phyloP scores from a whole-genome alignment of 2,329 filamentous ascomycete species.

The Dothiorella sarmentorum region DNA sequence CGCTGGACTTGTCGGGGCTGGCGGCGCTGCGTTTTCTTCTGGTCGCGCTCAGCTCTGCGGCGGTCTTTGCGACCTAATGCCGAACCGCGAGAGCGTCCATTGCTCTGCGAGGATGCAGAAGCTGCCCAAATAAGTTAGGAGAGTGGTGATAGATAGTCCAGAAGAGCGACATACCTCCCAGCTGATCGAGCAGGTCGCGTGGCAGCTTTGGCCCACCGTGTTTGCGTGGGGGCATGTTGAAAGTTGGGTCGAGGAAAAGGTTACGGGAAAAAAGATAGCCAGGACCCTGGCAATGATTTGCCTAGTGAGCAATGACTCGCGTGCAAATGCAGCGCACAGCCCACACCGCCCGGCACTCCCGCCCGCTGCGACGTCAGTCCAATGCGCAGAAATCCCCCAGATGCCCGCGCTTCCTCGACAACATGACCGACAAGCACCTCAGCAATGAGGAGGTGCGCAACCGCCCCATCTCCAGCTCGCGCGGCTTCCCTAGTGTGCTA shows the following conservation, averaged over 20 bases:
- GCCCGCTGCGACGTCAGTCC: conserved; percentile 17
- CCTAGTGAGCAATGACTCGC: neutral
- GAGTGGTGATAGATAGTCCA: neutral
- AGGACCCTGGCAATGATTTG: conserved; percentile 3
- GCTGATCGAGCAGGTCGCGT: conserved; percentile 43
- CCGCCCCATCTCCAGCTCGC: conserved; percentile 10
- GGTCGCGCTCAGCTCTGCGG: conserved; percentile 61
- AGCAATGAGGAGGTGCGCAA: conserved; percentile 58
- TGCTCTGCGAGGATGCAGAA: conserved; percentile 23
- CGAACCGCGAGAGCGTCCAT: conserved; percentile 28
- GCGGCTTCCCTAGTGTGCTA: neutral
- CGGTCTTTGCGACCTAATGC: conserved; percentile 57
- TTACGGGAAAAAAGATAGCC: conserved; percentile 8
- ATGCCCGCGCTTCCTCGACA: conserved; percentile 7
- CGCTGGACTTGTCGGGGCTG: conserved; percentile 13
- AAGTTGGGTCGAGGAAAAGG: conserved; percentile 26
- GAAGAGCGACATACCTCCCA: conserved; percentile 33
- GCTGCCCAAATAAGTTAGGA: conserved; percentile 1
- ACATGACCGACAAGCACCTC: conserved; percentile 44
- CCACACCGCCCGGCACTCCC: conserved; percentile 21
- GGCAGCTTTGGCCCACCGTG: conserved; percentile 45
- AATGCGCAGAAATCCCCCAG: neutral
- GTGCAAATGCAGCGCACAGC: no score
- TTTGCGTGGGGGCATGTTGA: conserved; percentile 36
- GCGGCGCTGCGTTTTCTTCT: conserved; percentile 53